Percentiles rank a stretch among this genome's conserved stretches.
phyloP scores from a whole-genome alignment of 2,329 filamentous ascomycete species.

The Penicillium paneum region DNA sequence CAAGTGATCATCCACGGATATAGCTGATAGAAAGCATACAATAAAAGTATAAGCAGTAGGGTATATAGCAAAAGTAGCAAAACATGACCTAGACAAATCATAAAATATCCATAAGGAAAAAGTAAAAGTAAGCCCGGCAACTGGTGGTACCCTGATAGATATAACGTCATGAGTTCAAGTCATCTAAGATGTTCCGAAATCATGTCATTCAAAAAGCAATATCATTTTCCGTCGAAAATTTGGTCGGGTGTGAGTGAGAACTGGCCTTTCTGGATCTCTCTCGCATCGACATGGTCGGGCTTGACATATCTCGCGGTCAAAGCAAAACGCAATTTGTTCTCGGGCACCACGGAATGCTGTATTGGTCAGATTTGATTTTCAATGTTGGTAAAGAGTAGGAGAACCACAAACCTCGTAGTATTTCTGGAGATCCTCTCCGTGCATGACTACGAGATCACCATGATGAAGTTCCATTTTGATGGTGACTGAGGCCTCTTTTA shows the following conservation, averaged over 20 bases:
- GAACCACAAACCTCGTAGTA: conserved; percentile 48
- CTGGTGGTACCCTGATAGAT: not conserved
- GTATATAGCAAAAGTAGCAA: conserved; percentile 4
- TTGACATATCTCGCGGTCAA: conserved; percentile 37
- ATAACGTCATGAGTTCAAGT: too few relatives aligned
- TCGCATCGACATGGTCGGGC: conserved; percentile 18
- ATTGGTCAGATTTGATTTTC: conserved; percentile 1
- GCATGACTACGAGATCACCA: conserved; percentile 59
- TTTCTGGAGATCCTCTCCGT: conserved; percentile 53
- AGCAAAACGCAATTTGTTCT: conserved; percentile 35
- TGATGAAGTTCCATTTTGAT: conserved; percentile 52
- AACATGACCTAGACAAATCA: not conserved
- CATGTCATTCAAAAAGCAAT: not conserved
- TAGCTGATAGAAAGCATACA: not conserved
- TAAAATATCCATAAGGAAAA: not conserved
- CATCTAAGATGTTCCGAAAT: not conserved
- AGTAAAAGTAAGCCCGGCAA: not conserved
- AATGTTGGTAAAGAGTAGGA: not conserved
- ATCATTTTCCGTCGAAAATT: conserved; percentile 32
- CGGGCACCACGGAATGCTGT: conserved; percentile 33
- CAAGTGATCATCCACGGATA: not conserved
- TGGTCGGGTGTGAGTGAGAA: conserved; percentile 27
- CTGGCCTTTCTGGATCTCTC: conserved; percentile 28
- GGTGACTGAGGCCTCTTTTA: conserved; percentile 28
- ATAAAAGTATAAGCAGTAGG: conserved; percentile 1